These are phyloP conservation scores for Hypoxylon rubiginosum DNA, from an alignment of 2,329 filamentous ascomycete species.

Conservation along the genomic window DNA sequence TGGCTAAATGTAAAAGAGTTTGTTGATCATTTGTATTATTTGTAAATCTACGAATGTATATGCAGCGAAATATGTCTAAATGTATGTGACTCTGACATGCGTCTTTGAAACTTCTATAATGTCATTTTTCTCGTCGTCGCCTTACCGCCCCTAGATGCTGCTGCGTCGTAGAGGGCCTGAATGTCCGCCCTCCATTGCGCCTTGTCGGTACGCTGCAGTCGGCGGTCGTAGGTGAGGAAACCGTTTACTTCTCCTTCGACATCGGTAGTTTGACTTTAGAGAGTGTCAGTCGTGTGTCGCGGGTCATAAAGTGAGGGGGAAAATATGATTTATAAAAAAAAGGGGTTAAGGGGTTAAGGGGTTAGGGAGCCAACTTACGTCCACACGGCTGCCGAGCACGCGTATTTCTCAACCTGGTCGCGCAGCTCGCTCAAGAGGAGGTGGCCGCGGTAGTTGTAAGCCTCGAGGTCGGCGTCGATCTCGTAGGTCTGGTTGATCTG, in stretches of 20 bases:
- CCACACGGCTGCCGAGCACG: conserved; percentile 77
- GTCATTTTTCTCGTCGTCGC: conserved; percentile 14
- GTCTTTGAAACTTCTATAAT: conserved; percentile 13
- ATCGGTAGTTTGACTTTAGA: conserved; percentile 72
- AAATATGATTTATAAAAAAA: too few relatives aligned
- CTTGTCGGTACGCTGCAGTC: conserved; percentile 68
- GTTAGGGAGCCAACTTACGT: conserved; percentile 57
- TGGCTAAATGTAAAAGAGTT: too few relatives aligned
- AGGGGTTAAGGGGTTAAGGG: too few relatives aligned
- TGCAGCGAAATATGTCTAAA: not conserved
- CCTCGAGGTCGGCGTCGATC: conserved; percentile 67
- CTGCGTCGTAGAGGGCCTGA: conserved; percentile 69
- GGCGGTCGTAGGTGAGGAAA: conserved; percentile 76
- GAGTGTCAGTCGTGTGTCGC: conserved; percentile 24
- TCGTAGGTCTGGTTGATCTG: conserved; percentile 77
- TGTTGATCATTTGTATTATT: not conserved
- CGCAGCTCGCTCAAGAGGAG: conserved; percentile 71
- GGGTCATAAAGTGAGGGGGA: not conserved
- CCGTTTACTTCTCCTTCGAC: conserved; percentile 83
- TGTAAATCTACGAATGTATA: not conserved
- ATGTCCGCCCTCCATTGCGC: conserved; percentile 73
- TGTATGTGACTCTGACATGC: not conserved
- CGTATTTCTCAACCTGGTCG: conserved; percentile 70
- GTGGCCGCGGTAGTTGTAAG: conserved; percentile 76
- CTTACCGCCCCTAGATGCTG: conserved; percentile 48